A percentile compares a stretch with the other conserved stretches of the same genome.
phyloP scores from a whole-genome alignment of 108 stramenopile species.

The Cyclotella atomus region DNA sequence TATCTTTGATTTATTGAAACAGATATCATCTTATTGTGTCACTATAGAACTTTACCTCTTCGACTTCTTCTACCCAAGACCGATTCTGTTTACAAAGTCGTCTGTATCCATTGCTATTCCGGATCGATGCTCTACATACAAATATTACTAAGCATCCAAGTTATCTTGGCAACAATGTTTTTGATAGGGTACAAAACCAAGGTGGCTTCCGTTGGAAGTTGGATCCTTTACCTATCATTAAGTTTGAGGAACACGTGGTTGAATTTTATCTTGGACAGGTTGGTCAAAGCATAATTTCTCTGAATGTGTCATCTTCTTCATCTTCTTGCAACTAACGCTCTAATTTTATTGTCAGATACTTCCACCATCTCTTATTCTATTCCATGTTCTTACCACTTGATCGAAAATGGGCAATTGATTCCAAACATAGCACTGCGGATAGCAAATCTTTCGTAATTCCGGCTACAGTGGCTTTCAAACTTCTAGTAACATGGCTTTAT shows the following conservation, averaged over 20 bases:
- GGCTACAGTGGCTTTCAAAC: constrained; percentile 58
- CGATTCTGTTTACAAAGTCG: constrained; percentile 65
- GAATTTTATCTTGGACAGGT: constrained; percentile 86
- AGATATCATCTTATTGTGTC: background rate
- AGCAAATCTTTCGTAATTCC: constrained; percentile 33
- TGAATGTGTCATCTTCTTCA: too few relatives aligned
- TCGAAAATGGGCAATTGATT: constrained; percentile 56
- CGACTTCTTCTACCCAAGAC: constrained; percentile 66
- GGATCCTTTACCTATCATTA: constrained; percentile 77
- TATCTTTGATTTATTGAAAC: background rate
- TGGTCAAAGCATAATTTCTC: background rate
- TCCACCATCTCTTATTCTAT: constrained; percentile 82
- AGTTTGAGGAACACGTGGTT: constrained; percentile 87
- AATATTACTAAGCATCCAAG: constrained; percentile 63
- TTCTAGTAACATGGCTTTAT: constrained; percentile 81
- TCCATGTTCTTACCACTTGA: constrained; percentile 75
- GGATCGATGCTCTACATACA: constrained; percentile 68
- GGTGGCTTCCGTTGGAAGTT: constrained; percentile 69
- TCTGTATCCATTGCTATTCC: constrained; percentile 80
- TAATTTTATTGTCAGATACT: constrained; percentile 47
- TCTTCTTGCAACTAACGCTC: background rate
- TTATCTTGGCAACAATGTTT: constrained; percentile 59
- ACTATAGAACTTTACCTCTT: constrained; percentile 67
- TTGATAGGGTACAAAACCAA: constrained; percentile 67
- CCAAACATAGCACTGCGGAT: constrained; percentile 12